Evolutionary conservation across 108 stramenopile genomes (phyloP).

Genomic region (Pseudonitzschia multiseries): DNA sequence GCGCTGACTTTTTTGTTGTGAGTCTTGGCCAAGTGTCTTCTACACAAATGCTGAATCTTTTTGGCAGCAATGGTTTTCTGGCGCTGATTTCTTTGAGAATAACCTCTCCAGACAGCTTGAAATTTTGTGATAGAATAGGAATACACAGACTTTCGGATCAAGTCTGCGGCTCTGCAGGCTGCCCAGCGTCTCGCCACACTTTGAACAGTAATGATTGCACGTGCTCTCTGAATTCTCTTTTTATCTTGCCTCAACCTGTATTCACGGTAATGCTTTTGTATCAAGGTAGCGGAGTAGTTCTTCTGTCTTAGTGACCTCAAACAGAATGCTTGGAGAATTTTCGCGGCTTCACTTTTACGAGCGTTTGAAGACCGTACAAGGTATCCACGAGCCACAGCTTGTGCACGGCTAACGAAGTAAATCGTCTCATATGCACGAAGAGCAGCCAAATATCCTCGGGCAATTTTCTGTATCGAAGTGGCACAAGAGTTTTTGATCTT

Average conservation of each 20-base stretch:
- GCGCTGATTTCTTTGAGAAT: neutral
- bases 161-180: slow-evolving; percentile 27
- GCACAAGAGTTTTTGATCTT: slow-evolving; percentile 56
- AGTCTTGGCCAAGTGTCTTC: neutral
- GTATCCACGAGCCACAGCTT: slow-evolving; percentile 54
- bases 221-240: slow-evolving; percentile 12
- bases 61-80: slow-evolving; percentile 33
- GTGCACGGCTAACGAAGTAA: slow-evolving; percentile 60
- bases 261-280: slow-evolving; percentile 57
- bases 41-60: slow-evolving; percentile 51
- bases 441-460: slow-evolving; percentile 64
- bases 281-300: slow-evolving; percentile 42
- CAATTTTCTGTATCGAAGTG: slow-evolving; percentile 67
- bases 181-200: slow-evolving; percentile 53
- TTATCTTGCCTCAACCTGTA: slow-evolving; percentile 20
- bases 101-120: slow-evolving; percentile 38
- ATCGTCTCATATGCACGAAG: slow-evolving; percentile 63
- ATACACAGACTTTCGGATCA: slow-evolving; percentile 4
- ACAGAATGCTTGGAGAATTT: slow-evolving; percentile 31
- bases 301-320: slow-evolving; percentile 7
- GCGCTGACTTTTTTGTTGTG: slow-evolving; percentile 26
- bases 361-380: slow-evolving; percentile 33
- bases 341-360: slow-evolving; percentile 36
- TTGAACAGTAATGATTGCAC: slow-evolving; percentile 71
- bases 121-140: slow-evolving; percentile 16